Percentiles rank a stretch among this genome's conserved stretches.
These are phyloP conservation scores for Alternaria panax DNA, from an alignment of 2,329 filamentous ascomycete genomes.

Conservation along the genomic window DNA sequence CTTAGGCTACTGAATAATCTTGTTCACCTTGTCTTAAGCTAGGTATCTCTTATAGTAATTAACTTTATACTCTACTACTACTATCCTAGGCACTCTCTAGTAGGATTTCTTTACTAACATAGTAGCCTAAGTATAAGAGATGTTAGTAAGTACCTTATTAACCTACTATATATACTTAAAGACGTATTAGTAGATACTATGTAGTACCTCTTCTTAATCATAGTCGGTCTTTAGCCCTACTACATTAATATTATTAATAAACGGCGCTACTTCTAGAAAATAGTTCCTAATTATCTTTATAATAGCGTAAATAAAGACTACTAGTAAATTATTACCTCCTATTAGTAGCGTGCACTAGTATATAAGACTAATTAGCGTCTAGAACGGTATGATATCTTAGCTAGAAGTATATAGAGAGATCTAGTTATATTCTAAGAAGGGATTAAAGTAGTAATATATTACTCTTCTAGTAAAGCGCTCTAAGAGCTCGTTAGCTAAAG, in stretches of 20 bases:
- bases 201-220: not conserved
- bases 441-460: no score
- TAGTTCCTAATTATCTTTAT: conserved; percentile 10
- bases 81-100: not conserved
- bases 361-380: not conserved
- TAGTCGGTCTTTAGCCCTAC: conserved; percentile 1
- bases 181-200: not conserved
- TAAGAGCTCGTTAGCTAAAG: not conserved
- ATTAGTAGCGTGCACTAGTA: not conserved
- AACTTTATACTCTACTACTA: conserved; percentile 4
- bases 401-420: not conserved
- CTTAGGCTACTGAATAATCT: conserved; percentile 2
- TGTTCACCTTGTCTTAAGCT: not conserved
- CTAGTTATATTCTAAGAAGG: conserved; percentile 1
- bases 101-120: not conserved
- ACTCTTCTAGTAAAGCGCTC: not conserved
- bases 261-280: not conserved
- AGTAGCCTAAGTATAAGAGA: not conserved
- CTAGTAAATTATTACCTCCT: conserved; percentile 6
- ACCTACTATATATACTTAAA: not conserved
- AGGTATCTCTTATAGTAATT: not conserved
- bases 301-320: conserved; percentile 3
- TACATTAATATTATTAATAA: conserved; percentile 4
- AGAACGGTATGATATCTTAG: not conserved
- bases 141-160: not conserved